These are phyloP conservation scores for Zea luxurians DNA, from an alignment of 176 grass and related monocot genomes.

Conservation along the genomic window DNA sequence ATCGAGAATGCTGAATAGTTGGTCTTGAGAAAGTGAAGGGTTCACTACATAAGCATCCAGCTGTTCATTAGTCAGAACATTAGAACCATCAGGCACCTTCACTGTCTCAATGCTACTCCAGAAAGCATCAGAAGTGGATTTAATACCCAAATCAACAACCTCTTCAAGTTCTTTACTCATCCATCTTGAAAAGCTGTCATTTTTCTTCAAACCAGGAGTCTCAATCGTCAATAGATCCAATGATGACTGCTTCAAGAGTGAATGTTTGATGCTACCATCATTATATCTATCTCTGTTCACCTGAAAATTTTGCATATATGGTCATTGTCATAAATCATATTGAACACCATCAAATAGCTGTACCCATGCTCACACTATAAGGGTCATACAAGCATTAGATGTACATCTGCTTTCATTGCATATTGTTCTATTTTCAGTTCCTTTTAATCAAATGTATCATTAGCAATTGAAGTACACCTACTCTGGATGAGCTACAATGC, in stretches of 20 bases:
- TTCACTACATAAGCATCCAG: conserved; percentile 65
- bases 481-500: not conserved
- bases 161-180: conserved; percentile 80
- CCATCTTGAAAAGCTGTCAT: conserved; percentile 88
- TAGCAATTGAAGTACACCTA: not conserved
- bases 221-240: conserved; percentile 53
- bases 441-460: conserved; percentile 8
- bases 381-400: not conserved
- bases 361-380: conserved; percentile 8
- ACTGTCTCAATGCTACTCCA: conserved; percentile 59
- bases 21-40: conserved; percentile 78
- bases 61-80: conserved; percentile 50
- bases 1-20: conserved; percentile 81
- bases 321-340: conserved; percentile 1
- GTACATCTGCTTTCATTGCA: conserved; percentile 24
- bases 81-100: conserved; percentile 53
- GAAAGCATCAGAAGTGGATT: conserved; percentile 57
- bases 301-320: conserved; percentile 43
- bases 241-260: conserved; percentile 54
- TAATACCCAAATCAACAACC: conserved; percentile 62
- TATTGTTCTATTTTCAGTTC: conserved; percentile 17
- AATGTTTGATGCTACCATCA: conserved; percentile 42
- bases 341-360: conserved; percentile 12
- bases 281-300: conserved; percentile 35
- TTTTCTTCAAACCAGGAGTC: conserved; percentile 62